Base-by-base conservation (phyloP, 2,329 filamentous ascomycete species). In the Periconia macrospinosa region DNA sequence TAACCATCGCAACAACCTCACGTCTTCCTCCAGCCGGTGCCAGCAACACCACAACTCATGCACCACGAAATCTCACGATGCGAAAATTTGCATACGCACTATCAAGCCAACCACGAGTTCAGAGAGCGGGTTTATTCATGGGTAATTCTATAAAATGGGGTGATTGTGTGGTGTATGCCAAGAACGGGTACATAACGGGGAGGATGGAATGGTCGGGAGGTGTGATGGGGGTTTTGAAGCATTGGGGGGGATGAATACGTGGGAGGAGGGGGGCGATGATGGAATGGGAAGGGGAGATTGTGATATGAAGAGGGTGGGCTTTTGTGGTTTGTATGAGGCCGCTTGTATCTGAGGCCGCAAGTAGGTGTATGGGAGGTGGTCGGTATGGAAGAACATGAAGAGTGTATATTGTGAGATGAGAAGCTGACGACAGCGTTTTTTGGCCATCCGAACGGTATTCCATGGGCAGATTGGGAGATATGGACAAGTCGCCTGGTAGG, bases 191-290 rank as follows among this genome's bases (percentile, higher is more conserved):
- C 15, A 30, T 50, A 47, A 56, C 49, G 55, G 41, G 37, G 42
- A 56, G 49, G 49, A 54, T 20, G 48, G 50, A 6, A 30, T 47
- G 3, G 45, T 11, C 14, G 30, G 52, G 35, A 11, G 30, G 30
- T 43, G 47, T 52, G 54, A 57, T 35, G 13, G 57, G 60, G 61
- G 58, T 59, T n/a, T 61, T 60, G 57, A 27, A 57, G 13, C 18
- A 13, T 18, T 41, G 18, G 19, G 23, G n/a, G 43, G 43, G 13
- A 6, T 23, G 30, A 15, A 27, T 27, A n/a, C n/a, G n/a, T n/a
- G n/a, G n/a, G n/a, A n/a, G 53, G 30, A 13, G 7, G 14, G 15
- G 40, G 27, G 15, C 11, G 9, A 11, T 27, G 18, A 6, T 11
- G n/a, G 44, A 9, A 44, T 27, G 35, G 41, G 42, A 49, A 40